Conservation (phyloP, 2,329 filamentous ascomycete species). For the Pseudocercospora musae region DNA sequence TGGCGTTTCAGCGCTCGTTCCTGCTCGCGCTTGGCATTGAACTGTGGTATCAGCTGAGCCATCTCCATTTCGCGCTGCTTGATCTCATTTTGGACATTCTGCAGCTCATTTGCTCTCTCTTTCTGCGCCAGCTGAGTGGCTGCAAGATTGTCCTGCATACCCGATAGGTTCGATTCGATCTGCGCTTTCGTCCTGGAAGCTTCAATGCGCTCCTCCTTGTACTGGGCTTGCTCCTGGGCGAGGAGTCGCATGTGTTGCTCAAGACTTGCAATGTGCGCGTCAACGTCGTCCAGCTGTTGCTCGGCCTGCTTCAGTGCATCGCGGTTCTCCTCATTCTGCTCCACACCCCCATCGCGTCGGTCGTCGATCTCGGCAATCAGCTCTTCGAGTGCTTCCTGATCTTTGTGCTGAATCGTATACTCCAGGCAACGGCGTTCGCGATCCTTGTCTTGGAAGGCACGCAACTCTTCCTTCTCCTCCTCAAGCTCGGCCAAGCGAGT, state of each 20-base stretch:
- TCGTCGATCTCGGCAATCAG: constrained; percentile 81
- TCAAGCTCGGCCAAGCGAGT: constrained; percentile 85
- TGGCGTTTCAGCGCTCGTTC: constrained; percentile 69
- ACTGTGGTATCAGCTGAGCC: constrained; percentile 69
- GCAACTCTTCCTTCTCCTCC: constrained; percentile 93
- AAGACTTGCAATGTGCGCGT: constrained; percentile 73
- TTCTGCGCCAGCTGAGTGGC: constrained; percentile 69
- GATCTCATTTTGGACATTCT: constrained; percentile 71
- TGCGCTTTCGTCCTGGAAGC: constrained; percentile 77
- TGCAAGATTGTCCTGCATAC: constrained; percentile 76
- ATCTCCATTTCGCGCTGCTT: constrained; percentile 73
- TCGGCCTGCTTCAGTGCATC: constrained; percentile 64
- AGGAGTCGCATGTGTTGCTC: constrained; percentile 81
- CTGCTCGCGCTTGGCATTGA: constrained; percentile 67
- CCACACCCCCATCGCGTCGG: constrained; percentile 72
- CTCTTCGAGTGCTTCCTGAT: constrained; percentile 74
- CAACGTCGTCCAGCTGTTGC: constrained; percentile 77
- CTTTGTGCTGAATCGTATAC: constrained; percentile 88
- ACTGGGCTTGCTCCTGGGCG: constrained; percentile 76
- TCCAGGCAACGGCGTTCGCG: constrained; percentile 86
- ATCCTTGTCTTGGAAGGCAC: constrained; percentile 92
- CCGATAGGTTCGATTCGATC: constrained; percentile 79
- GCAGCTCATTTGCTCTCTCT: constrained; percentile 69
- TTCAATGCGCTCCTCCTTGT: constrained; percentile 86
- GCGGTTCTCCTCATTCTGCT: constrained; percentile 44